Evolutionary conservation across 1,284 basidiomycete species (phyloP).

Genomic region (Erythrobasidium hasegawianum): DNA sequence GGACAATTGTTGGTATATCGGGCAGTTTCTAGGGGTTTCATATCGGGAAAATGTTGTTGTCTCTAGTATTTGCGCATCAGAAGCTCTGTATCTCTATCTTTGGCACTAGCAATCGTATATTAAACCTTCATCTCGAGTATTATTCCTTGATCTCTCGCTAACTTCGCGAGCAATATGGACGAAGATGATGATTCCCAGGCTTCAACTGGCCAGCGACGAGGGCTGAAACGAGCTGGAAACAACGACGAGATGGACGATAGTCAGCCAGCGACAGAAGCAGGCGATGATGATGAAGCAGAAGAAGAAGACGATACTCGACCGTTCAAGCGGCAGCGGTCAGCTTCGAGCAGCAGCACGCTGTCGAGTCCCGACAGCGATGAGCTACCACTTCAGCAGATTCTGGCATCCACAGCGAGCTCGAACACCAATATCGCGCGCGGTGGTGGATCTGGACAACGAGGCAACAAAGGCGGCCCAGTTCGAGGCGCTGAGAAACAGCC

Average conservation of each 20-base stretch:
- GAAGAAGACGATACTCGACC: neutral
- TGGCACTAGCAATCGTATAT: too few species aligned
- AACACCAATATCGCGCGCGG: slow-evolving; percentile 1
- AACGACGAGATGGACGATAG: neutral
- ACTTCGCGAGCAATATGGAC: too few species aligned
- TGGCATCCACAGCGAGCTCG: neutral
- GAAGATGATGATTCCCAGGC: too few species aligned
- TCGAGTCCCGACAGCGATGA: slow-evolving; percentile 11
- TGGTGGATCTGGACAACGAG: neutral
- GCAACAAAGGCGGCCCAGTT: neutral
- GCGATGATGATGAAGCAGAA: neutral
- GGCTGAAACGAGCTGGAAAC: neutral
- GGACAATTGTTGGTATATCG: too few species aligned
- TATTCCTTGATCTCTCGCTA: too few species aligned
- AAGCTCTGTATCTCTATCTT: too few species aligned
- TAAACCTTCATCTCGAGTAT: too few species aligned
- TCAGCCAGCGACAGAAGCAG: neutral
- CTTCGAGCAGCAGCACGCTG: neutral
- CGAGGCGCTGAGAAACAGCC: neutral
- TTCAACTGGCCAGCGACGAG: neutral
- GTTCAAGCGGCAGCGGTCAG: neutral
- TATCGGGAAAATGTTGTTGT: too few species aligned
- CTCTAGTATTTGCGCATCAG: too few species aligned
- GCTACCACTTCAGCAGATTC: slow-evolving; percentile 8
- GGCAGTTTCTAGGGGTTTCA: too few species aligned